phyloP scores from a whole-genome alignment of 1,139 yeast species.

The Sugiyamaella castrensis region DNA sequence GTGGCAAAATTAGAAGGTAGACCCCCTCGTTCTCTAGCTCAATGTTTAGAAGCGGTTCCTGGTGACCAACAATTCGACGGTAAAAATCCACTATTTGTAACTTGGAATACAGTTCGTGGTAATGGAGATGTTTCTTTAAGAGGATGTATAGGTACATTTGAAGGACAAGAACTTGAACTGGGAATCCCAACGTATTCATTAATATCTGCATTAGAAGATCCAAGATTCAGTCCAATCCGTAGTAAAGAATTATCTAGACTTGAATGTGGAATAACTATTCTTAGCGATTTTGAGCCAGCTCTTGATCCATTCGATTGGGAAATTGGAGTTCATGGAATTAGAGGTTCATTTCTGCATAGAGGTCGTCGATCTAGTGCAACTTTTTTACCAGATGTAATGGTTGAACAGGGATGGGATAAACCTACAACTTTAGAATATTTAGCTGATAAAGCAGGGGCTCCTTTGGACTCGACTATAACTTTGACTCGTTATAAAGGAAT shows the following conservation, averaged over 20 bases:
- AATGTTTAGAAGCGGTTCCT: constrained; percentile 23
- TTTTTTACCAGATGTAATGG: constrained; percentile 85
- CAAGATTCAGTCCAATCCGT: constrained; percentile 69
- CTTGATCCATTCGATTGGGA: constrained; percentile 65
- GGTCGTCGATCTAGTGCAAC: constrained; percentile 57
- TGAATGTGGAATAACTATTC: constrained; percentile 58
- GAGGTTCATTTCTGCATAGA: constrained; percentile 47
- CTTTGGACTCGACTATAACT: constrained; percentile 21
- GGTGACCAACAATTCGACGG: constrained; percentile 9
- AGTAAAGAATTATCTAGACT: constrained; percentile 52
- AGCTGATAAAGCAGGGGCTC: constrained; percentile 65
- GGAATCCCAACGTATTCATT: constrained; percentile 66
- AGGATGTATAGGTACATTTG: constrained; percentile 93
- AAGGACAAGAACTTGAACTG: constrained; percentile 43
- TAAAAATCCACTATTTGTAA: constrained; percentile 66
- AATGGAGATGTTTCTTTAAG: constrained; percentile 52
- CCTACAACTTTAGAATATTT: constrained; percentile 66
- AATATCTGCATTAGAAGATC: constrained; percentile 71
- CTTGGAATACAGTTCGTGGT: constrained; percentile 61
- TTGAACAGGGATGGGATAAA: constrained; percentile 84
- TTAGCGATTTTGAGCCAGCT: constrained; percentile 57
- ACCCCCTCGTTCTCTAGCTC: constrained; percentile 22
- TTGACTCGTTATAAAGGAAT: constrained; percentile 39
- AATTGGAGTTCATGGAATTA: constrained; percentile 79
- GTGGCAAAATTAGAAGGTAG: constrained; percentile 34